Conservation (phyloP, 257 asterid species). For the Leptodermis oblonga region DNA sequence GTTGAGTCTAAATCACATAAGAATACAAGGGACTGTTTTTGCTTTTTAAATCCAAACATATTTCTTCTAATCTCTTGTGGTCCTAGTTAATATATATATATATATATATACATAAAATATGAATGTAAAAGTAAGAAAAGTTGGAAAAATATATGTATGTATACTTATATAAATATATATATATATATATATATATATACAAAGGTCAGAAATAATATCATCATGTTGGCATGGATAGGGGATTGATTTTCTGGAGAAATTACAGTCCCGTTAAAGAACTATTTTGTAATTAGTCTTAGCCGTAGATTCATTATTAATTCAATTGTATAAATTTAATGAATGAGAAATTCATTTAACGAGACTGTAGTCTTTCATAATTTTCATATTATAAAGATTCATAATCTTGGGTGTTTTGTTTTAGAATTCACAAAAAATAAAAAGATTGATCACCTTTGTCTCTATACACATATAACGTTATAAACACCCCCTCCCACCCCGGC, state of each 20-base stretch:
- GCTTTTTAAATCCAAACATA: constrained; percentile 28
- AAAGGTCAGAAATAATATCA: background rate
- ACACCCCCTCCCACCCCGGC: too few species aligned
- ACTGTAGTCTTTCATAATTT: too few species aligned
- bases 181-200: background rate
- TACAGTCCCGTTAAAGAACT: too few species aligned
- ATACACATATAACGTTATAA: too few species aligned
- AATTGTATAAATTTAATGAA: too few species aligned
- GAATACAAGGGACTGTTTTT: constrained; percentile 37
- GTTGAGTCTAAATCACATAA: constrained; percentile 52
- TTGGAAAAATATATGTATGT: background rate
- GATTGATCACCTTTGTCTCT: background rate
- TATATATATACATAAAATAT: background rate
- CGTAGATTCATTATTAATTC: too few species aligned
- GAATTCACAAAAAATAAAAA: too few species aligned
- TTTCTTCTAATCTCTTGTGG: constrained; percentile 23
- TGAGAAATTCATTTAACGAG: too few species aligned
- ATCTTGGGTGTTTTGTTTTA: too few species aligned
- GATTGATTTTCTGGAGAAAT: background rate
- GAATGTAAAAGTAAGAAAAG: too few species aligned
- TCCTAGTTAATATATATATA: constrained; percentile 10
- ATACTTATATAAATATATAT: background rate
- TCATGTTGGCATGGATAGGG: background rate
- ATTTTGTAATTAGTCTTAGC: too few species aligned
- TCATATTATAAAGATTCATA: too few species aligned